Evolutionary conservation across 2,329 filamentous ascomycete genomes (phyloP), one percentile per base, ranked within the genome.

Genomic region (Pseudopyricularia cyperi): DNA sequence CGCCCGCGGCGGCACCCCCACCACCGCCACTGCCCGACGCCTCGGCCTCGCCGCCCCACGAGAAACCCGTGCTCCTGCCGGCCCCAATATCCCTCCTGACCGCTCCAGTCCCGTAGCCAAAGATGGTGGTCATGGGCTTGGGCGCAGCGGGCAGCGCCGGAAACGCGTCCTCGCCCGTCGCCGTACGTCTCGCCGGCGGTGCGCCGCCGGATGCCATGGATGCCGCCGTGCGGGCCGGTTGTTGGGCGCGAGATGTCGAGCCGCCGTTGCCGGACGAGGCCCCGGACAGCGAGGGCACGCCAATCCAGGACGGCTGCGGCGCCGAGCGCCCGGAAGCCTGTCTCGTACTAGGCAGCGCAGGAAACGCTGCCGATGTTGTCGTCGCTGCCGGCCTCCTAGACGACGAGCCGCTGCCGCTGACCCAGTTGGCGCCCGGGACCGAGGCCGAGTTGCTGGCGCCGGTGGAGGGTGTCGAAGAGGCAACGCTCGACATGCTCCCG

Each of bases 91-190:
- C 79, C 42, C 80, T 66, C 47, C 77, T 69, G 15, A 83, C 78
- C 32, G 71, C 65, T 4, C 79, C 69, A 4, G 68, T 65, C 2
- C 79, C 79, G 58, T 82, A 82, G 3, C 78, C 78, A 52, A 82
- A 81, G 46, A 83, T 79, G 0, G 77, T 80, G 1, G 77, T 80
- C 42, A 71, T 71, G 3, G 78, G 77, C 60, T 83, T 96, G 0
- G 86, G 77, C 1, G 89, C 89, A 0, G 82, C 75, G 0, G 90
- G 90, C 1, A 96, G 74, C 1, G 89, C 83, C 0, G 90, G 91
- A 67, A 96, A 96, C 0, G 82, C 80, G 56, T 90, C 84, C 46
- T 69, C 68, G 47, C 64, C 66, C n/a, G 58, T 53, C 24, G 59
- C 52, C 8, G 39, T 39, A 33, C 52, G 22, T 8, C 34, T 34